A percentile compares a stretch with the other conserved stretches of the same genome.
These are phyloP conservation scores for Cytospora paraplurivora DNA, from an alignment of 2,329 filamentous ascomycete genomes.

Conservation along the genomic window DNA sequence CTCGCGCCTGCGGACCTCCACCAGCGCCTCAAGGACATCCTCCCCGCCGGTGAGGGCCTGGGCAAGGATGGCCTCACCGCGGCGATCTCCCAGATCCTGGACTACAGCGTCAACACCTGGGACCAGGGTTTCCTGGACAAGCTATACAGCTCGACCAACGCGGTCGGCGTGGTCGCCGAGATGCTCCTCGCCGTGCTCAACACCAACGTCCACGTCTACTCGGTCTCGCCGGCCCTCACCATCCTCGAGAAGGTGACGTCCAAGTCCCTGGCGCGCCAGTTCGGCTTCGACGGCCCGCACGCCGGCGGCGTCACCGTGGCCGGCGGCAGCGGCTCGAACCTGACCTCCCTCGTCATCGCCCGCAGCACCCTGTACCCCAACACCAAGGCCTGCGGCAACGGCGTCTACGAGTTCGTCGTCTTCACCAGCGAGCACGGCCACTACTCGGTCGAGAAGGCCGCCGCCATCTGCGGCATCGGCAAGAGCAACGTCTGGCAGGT, in stretches of 20 bases:
- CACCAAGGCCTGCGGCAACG: slow-evolving; percentile 74
- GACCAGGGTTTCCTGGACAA: slow-evolving; percentile 97
- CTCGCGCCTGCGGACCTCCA: slow-evolving; percentile 60
- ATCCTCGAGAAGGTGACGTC: slow-evolving; percentile 85
- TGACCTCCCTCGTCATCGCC: slow-evolving; percentile 82
- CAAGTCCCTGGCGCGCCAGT: slow-evolving; percentile 70
- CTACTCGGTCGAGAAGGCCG: slow-evolving; percentile 93
- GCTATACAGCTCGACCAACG: slow-evolving; percentile 86
- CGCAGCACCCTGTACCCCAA: slow-evolving; percentile 82
- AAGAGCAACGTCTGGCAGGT: slow-evolving; percentile 72
- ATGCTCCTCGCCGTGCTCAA: slow-evolving; percentile 83
- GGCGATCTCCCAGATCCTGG: slow-evolving; percentile 69
- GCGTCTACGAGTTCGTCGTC: slow-evolving; percentile 67
- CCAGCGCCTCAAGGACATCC: slow-evolving; percentile 57
- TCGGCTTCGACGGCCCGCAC: slow-evolving; percentile 72
- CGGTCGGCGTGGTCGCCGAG: slow-evolving; percentile 83
- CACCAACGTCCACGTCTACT: slow-evolving; percentile 93
- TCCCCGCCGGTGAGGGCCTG: slow-evolving; percentile 57
- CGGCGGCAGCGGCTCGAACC: slow-evolving; percentile 83
- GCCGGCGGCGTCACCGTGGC: slow-evolving; percentile 76
- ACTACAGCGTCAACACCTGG: slow-evolving; percentile 97
- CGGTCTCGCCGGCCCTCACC: slow-evolving; percentile 86
- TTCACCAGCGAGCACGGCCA: slow-evolving; percentile 92
- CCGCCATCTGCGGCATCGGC: slow-evolving; percentile 86
- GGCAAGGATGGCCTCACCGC: slow-evolving; percentile 75